Base-by-base conservation (phyloP, 2,329 filamentous ascomycete genomes). In the Capronia americana region DNA sequence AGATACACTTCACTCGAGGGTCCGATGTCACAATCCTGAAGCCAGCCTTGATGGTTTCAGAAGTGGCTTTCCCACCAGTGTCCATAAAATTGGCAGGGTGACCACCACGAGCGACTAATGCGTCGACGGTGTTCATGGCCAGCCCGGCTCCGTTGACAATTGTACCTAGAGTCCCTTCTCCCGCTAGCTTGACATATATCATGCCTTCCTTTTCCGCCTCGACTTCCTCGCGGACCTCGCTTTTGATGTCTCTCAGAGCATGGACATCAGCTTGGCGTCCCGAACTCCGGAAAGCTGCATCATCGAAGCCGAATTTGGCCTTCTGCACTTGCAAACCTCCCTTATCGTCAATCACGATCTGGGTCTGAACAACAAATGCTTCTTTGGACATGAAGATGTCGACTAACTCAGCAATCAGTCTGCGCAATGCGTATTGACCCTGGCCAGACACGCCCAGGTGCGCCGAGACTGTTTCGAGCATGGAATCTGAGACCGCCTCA, bases 91-190 rank as follows among this genome's bases (percentile, higher is more conserved):
- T 97, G 11, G 92, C 87, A 26, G 89, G 89, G 38, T 82, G 79
- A 1, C 91, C 91, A 8, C 89, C 89, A 62, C 87, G 86, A 12
- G 87, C 80, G 2, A 85, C 83, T 1, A 97, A 86, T 0, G 91
- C 90, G 76, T 97, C 93, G 66, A 93, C 88, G 0, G 92, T 96
- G 76, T 95, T 95, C 91, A 97, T 95, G 0, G 92, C 92, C 1
- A 97, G 85, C 0, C 93, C 93, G 0, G 93, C 93, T 51, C 93
- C 92, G 74, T 97, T 97, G 70, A 96, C 92, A 69, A 70, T 61
- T 4, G 91, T 96, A 44, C 92, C 93, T 61, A 96, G 89, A 68
- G 88, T 88, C 61, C 84, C 86, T 61, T 81, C 75, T 0, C 81
- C 81, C 2, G 84, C 82, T 4, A 82, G 73, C 73, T 86, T 89